Evolutionary conservation across 331 rosid genomes (phyloP).

Genomic region (Pyrus hybrid): DNA sequence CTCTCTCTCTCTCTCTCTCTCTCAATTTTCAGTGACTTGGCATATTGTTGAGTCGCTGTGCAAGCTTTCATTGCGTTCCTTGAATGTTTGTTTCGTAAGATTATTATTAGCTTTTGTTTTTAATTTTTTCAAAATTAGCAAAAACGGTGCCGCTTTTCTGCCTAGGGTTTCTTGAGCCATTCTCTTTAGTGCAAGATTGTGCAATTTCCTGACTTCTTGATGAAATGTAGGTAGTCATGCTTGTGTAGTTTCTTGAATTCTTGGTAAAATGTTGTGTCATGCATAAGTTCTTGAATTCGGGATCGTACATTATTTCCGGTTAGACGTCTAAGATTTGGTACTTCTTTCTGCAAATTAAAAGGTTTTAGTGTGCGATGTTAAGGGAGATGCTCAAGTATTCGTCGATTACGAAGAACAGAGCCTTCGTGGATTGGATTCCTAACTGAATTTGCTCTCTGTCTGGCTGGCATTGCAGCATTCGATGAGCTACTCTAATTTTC

Average conservation of each 20-base stretch:
- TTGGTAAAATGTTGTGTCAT: no score
- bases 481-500: background rate
- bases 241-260: no score
- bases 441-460: background rate
- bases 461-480: background rate
- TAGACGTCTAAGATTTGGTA: background rate
- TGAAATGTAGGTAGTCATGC: background rate
- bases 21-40: background rate
- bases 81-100: background rate
- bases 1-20: background rate
- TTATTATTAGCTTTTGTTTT: background rate
- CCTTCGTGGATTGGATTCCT: background rate
- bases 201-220: background rate
- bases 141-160: background rate
- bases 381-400: background rate
- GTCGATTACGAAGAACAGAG: background rate
- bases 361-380: background rate
- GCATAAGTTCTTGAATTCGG: background rate
- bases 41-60: background rate
- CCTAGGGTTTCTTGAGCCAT: background rate
- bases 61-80: background rate
- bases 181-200: background rate
- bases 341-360: background rate
- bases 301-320: background rate
- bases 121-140: background rate